Evolutionary conservation across 2,329 filamentous ascomycete species (phyloP).

Genomic region (Colletotrichum spinosum): DNA sequence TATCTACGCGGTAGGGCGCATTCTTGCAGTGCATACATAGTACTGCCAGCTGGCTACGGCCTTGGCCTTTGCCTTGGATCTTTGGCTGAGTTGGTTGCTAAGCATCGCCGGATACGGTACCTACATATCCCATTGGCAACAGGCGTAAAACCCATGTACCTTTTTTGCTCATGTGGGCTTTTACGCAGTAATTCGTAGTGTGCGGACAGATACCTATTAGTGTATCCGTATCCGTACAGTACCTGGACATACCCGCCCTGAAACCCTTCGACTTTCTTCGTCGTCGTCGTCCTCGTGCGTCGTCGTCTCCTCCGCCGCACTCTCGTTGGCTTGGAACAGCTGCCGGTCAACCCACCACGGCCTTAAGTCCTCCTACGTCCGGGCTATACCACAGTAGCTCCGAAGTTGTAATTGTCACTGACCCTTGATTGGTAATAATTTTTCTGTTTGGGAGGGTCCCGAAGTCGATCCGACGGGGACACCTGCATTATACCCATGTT

Average conservation of each 20-base stretch:
- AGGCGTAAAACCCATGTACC: constrained; percentile 7
- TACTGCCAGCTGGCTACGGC: no score
- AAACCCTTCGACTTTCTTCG: no score
- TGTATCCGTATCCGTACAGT: no score
- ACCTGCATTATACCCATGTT: neutral
- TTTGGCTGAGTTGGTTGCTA: constrained; percentile 5
- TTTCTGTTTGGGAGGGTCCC: constrained; percentile 18
- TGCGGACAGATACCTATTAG: neutral
- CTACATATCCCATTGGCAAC: constrained; percentile 22
- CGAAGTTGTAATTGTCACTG: constrained; percentile 15
- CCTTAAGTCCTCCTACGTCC: constrained; percentile 33
- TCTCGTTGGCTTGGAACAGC: neutral
- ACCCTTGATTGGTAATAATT: constrained; percentile 33
- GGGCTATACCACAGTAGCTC: constrained; percentile 5
- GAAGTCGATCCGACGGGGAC: constrained; percentile 30
- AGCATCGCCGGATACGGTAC: constrained; percentile 24
- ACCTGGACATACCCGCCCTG: no score
- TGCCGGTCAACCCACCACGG: constrained; percentile 22
- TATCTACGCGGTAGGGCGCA: no score
- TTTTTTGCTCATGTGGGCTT: neutral
- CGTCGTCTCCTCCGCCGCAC: no score
- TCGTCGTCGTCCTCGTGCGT: no score
- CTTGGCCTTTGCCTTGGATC: neutral
- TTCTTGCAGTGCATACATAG: no score
- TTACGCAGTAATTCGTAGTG: neutral